Base-by-base conservation (phyloP, 2,329 filamentous ascomycete genomes). In the Hypoxylon sp. region DNA sequence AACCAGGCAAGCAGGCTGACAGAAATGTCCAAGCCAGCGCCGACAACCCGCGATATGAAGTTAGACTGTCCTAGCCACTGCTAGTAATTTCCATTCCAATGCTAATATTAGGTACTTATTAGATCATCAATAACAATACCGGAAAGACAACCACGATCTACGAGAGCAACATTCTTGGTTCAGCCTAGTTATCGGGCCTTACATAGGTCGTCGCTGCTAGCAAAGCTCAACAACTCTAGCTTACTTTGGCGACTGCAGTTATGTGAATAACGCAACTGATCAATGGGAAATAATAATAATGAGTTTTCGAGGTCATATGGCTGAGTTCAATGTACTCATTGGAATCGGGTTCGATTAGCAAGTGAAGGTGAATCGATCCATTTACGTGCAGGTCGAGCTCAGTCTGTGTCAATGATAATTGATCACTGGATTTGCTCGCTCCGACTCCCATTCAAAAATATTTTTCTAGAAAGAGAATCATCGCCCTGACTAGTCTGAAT, bases 71-170 rank as follows among this genome's bases (percentile, higher is more conserved):
- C 17, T 11, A 6, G 7, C 11, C 2, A 32, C 10, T n/a, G 7
- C 3, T 3, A 6, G 17, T n/a, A 6, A 2, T 21, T 3, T 13
- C 29, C 21, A 15, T 15, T 27, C 3, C 27, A 47, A 21, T 29
- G 17, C 15, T 62, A 7, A 62, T 2, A 11, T 10, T 1, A 7
- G 11, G 19, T 19, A 32, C 39, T n/a, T n/a, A n/a, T n/a, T n/a
- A 71, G 69, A 73, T 73, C 15, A 52, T 72, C 17, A 73, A 73
- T 21, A 63, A 72, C 13, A 70, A 73, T 13, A 72, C 71, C 3
- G 67, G 68, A 10, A 72, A 71, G 27, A 57, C 32, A 17, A 71
- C 62, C 5, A 65, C 60, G 21, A 56, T 72, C 8, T 71, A 69
- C 3, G 70, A 72, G 50, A 58, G 32, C 17, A 71, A 66, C 42